Evolutionary conservation across 306 rosid species (phyloP), one percentile per base, ranked within the genome.

Genomic region (Carpinus viminea): DNA sequence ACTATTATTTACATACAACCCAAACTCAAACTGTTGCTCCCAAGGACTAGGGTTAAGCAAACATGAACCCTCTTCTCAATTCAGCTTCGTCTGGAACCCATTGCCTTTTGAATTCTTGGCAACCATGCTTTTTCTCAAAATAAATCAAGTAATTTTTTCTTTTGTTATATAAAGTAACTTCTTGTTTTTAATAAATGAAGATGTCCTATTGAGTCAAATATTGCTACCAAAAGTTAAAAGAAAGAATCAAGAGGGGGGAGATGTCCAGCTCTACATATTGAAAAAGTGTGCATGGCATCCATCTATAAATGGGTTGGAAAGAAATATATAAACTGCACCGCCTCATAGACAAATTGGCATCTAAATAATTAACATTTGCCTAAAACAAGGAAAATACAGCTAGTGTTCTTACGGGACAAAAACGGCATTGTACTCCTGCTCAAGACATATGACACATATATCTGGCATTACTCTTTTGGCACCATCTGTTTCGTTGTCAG

Each of bases 391-490:
- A 74, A 70, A 41, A 70, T 66, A 21, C 47, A 71, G 83, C 79
- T 66, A 54, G 82, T 75, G 55, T 75, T 73, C 98, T 91, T 90
- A 95, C 99, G 96, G 96, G 80, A 95, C 99, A 87, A 95, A 93
- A 82, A 95, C 99, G 3, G 98, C 92, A 82, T 95, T 91, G 43
- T 95, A 95, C 38, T 91, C 96, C 79, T 86, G 92, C 87, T 93
- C 99, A 6, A 95, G 99, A 86, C 99, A 95, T 85, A 95, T 95
- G 53, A 95, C 99, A 79, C 99, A 95, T 80, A 95, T 83, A 78
- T 95, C 88, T 56, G 99, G 98, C 93, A 95, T 86, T 72, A 80
- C 98, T 78, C 77, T 91, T 85, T 86, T 93, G 21, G 85, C 74
- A 62, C 85, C 87, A 88, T 90, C 96, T 36, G 82, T 48, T 76